Percentiles rank a stretch among this genome's conserved stretches.
phyloP scores from a whole-genome alignment of 169 alveolate species.

The Cryptosporidium canis region DNA sequence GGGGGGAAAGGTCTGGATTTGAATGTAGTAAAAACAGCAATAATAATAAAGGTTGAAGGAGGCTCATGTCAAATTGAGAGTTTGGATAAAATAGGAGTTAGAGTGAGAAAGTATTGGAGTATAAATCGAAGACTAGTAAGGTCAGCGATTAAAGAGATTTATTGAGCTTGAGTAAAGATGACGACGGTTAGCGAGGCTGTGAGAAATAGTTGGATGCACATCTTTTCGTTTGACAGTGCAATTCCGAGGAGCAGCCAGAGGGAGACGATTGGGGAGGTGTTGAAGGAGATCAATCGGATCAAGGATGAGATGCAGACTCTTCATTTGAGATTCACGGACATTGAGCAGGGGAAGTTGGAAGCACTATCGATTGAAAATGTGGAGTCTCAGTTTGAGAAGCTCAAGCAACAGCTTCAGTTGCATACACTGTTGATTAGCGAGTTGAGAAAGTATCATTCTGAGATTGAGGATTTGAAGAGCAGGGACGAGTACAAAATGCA shows the following conservation, averaged over 20 bases:
- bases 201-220: slow-evolving; percentile 71
- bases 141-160: background rate
- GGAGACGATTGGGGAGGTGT: slow-evolving; percentile 51
- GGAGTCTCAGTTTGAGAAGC: slow-evolving; percentile 56
- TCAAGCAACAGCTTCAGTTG: slow-evolving; percentile 49
- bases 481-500: slow-evolving; percentile 24
- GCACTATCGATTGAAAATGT: slow-evolving; percentile 35
- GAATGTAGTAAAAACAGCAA: background rate
- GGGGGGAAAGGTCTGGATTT: background rate
- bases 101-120: too few relatives aligned
- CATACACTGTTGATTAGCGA: slow-evolving; percentile 61
- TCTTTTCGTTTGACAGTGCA: slow-evolving; percentile 71
- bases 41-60: background rate
- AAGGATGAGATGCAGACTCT: slow-evolving; percentile 70
- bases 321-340: slow-evolving; percentile 53
- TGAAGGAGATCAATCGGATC: slow-evolving; percentile 65
- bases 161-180: slow-evolving; percentile 4
- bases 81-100: background rate
- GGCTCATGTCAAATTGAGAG: slow-evolving; percentile 1
- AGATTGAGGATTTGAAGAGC: slow-evolving; percentile 52
- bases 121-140: too few relatives aligned
- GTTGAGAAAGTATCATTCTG: slow-evolving; percentile 67
- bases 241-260: slow-evolving; percentile 56
- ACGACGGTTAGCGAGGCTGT: slow-evolving; percentile 66
- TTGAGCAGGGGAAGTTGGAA: slow-evolving; percentile 58